Evolutionary conservation across 257 asterid genomes (phyloP).

Genomic region (Knoxia roxburghii): DNA sequence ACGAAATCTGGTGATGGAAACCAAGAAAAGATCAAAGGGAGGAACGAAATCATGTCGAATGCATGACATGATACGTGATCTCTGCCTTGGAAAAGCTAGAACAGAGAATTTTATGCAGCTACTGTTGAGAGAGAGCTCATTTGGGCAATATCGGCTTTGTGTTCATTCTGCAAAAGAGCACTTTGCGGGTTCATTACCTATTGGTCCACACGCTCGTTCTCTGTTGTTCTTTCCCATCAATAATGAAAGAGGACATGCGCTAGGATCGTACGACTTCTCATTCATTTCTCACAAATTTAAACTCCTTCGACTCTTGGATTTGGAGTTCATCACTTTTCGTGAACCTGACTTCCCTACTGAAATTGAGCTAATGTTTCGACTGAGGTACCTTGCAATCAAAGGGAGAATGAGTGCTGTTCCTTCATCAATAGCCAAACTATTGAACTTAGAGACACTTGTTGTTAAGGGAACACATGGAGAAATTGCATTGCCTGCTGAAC

Average conservation of each 20-base stretch:
- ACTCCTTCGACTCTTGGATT: conserved; percentile 18
- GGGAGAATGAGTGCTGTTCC: not conserved
- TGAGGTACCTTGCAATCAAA: conserved; percentile 16
- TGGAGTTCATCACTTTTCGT: conserved; percentile 3
- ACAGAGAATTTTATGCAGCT: too few relatives aligned
- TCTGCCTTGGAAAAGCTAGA: conserved; percentile 7
- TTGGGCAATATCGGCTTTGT: not conserved
- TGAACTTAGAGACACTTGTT: conserved; percentile 13
- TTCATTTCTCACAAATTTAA: not conserved
- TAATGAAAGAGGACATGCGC: too few relatives aligned
- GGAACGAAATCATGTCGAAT: conserved; percentile 10
- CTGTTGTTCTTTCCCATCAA: not conserved
- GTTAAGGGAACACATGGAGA: not conserved
- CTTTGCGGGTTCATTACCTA: not conserved
- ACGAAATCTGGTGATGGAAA: conserved; percentile 10
- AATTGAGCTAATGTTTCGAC: conserved; percentile 1
- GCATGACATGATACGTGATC: conserved; percentile 18
- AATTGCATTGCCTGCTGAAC: not conserved
- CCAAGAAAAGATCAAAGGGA: conserved; percentile 12
- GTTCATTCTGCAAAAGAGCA: not conserved
- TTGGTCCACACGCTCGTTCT: conserved; percentile 8
- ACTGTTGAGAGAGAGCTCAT: too few relatives aligned
- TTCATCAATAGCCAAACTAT: conserved; percentile 7
- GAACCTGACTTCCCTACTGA: not conserved
- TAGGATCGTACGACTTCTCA: not conserved